Evolutionary conservation across 805 yeast species (phyloP), one percentile per base, ranked within the genome.

Genomic region (Blastobotrys attinorum): DNA sequence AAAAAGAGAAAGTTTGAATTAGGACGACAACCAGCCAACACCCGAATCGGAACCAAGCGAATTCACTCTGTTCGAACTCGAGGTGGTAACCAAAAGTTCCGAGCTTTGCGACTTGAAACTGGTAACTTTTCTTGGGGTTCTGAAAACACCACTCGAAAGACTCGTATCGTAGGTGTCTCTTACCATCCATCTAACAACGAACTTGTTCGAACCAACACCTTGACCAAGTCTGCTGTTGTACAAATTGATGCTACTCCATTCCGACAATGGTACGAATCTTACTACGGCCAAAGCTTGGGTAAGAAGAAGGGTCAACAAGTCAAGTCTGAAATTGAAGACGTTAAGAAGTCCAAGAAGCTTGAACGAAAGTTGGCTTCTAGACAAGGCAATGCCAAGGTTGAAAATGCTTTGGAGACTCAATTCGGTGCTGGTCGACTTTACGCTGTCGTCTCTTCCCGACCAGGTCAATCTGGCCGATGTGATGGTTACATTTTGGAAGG

Each of bases 401-500:
- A 89, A 76, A 71, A 77, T 57, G 81, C 96, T 65, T 90, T 92
- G 63, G 90, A 87, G 69, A 69, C 90, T 66, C 98, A 92, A 80
- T 92, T 92, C 84, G 82, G 83, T 73, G 88, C 97, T 63, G 98
- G 98, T 81, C 89, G 90, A 77, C 83, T 92, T 67, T 92, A 92
- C 81, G 98, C 98, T 73, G 79, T 78, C 72, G 87, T 92, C 71
- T 88, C 98, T 60, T 92, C 98, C 49, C 88, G 98, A 82, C 98
- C 98, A 73, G 98, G 98, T 75, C 98, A 92, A 82, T 84, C 95
- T 61, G 98, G 98, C 76, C 94, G 98, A 80, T 83, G 88, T 77
- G 98, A 92, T 73, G 98, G 98, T 77, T 92, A 92, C 94, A 83
- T 92, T 77, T 85, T 92, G 73, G 98, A 92, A 81, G 98, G 98